phyloP scores from a whole-genome alignment of 176 grass and related monocot genomes.

The Oryza officinalis region DNA sequence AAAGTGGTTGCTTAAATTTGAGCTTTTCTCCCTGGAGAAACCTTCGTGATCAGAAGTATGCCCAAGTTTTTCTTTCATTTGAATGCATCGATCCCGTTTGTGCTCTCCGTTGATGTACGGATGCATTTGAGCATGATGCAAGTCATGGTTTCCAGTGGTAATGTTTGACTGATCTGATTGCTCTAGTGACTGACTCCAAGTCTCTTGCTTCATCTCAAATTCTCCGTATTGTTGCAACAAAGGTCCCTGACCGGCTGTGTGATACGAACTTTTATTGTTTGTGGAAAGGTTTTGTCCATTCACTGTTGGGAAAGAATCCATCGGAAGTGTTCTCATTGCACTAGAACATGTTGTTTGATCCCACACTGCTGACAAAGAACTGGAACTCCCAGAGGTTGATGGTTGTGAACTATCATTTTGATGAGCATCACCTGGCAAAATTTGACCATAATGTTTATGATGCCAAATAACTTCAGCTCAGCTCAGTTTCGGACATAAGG shows the following conservation, averaged over 20 bases:
- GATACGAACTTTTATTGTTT: slow-evolving; percentile 18
- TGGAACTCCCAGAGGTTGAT: slow-evolving; percentile 45
- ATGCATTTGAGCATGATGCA: slow-evolving; percentile 38
- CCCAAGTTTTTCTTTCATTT: slow-evolving; percentile 39
- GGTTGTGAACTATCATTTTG: slow-evolving; percentile 43
- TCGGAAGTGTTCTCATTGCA: slow-evolving; percentile 10
- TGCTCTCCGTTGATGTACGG: slow-evolving; percentile 32
- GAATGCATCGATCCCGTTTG: slow-evolving; percentile 17
- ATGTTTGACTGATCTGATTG: slow-evolving; percentile 44
- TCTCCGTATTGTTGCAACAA: slow-evolving; percentile 8
- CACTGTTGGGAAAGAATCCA: slow-evolving; percentile 19
- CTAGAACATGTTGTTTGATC: slow-evolving; percentile 45
- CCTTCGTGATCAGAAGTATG: slow-evolving; percentile 20
- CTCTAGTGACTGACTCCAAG: slow-evolving; percentile 6
- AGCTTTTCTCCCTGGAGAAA: slow-evolving; percentile 38
- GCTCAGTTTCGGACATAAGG: not conserved
- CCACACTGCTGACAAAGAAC: slow-evolving; percentile 34
- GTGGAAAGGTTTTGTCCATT: not conserved
- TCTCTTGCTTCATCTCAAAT: slow-evolving; percentile 20
- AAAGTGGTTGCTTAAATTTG: slow-evolving; percentile 30
- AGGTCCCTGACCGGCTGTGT: not conserved
- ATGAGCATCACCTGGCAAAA: slow-evolving; percentile 43
- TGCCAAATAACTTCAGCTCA: slow-evolving; percentile 19
- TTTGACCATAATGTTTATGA: slow-evolving; percentile 27
- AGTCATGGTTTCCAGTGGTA: slow-evolving; percentile 22